These are phyloP conservation scores for Austroboletus niveus DNA, from an alignment of 1,284 basidiomycete genomes.

Conservation along the genomic window DNA sequence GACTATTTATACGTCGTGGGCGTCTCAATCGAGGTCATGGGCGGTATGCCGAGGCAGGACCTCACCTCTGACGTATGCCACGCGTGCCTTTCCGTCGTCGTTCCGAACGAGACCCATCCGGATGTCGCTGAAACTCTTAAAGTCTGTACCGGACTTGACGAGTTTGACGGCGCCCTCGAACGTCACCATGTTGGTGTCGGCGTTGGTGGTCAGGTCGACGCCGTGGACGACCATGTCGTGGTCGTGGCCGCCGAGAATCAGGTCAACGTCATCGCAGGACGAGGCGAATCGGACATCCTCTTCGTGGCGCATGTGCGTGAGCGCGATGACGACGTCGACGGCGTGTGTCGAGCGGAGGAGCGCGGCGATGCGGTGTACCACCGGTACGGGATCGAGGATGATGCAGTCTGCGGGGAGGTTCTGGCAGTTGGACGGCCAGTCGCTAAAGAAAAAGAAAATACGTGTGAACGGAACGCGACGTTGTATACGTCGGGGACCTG, in stretches of 20 bases:
- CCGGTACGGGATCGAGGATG: slow-evolving; percentile 11
- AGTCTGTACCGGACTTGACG: slow-evolving; percentile 8
- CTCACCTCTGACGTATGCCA: slow-evolving; percentile 4
- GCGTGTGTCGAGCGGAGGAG: slow-evolving; percentile 4
- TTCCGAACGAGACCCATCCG: background rate
- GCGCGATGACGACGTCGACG: slow-evolving; percentile 9
- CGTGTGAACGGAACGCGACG: too few species aligned
- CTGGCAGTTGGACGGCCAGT: slow-evolving; percentile 10
- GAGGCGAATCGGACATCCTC: slow-evolving; percentile 4
- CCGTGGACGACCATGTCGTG: slow-evolving; percentile 16
- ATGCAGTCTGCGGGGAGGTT: slow-evolving; percentile 9
- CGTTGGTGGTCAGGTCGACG: background rate
- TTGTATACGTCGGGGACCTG: background rate
- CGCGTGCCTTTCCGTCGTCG: background rate
- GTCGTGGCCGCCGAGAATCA: slow-evolving; percentile 13
- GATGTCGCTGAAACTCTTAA: slow-evolving; percentile 9
- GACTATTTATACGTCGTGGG: background rate
- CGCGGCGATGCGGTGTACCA: slow-evolving; percentile 7
- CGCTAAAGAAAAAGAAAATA: background rate
- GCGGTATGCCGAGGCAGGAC: too few species aligned
- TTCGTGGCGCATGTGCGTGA: slow-evolving; percentile 19
- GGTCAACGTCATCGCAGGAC: slow-evolving; percentile 3
- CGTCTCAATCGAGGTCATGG: too few species aligned
- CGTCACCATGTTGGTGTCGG: background rate
- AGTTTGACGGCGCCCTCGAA: slow-evolving; percentile 7